Conservation (phyloP, 257 asterid genomes). For the Buddleja alternifolia region DNA sequence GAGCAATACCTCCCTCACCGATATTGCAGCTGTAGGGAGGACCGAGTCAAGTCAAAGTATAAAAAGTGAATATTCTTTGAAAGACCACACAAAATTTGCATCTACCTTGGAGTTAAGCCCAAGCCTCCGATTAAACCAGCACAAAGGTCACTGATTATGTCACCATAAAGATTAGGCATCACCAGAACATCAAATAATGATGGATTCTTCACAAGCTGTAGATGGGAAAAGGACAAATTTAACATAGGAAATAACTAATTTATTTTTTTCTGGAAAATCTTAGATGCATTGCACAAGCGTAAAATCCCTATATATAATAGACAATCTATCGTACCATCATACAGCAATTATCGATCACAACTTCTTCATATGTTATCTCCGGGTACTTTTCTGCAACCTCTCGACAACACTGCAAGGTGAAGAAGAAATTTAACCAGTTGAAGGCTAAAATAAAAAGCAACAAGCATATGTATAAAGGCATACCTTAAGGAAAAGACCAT, state of each 20-base stretch:
- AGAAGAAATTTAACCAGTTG: constrained; percentile 29
- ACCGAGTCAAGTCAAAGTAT: constrained; percentile 4
- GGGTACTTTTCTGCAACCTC: constrained; percentile 76
- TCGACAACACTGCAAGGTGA: constrained; percentile 57
- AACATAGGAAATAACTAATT: no score
- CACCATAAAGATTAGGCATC: constrained; percentile 45
- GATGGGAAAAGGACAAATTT: background rate
- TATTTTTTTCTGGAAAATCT: no score
- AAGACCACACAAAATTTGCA: background rate
- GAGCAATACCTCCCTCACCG: constrained; percentile 79
- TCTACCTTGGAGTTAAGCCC: constrained; percentile 75
- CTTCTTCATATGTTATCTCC: constrained; percentile 67
- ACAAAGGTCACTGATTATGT: constrained; percentile 74
- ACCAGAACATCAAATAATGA: constrained; percentile 61
- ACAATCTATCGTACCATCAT: constrained; percentile 53
- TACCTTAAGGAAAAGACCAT: constrained; percentile 75
- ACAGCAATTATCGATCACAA: constrained; percentile 72
- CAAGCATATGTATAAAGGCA: constrained; percentile 3
- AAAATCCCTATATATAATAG: background rate
- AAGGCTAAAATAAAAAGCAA: background rate
- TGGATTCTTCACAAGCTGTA: constrained; percentile 72
- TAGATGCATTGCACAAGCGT: no score
- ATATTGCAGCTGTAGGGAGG: constrained; percentile 53
- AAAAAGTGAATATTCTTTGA: background rate
- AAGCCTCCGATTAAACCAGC: constrained; percentile 77